Base-by-base conservation (phyloP, 345 rosid species). In the Rhizophora apiculata region DNA sequence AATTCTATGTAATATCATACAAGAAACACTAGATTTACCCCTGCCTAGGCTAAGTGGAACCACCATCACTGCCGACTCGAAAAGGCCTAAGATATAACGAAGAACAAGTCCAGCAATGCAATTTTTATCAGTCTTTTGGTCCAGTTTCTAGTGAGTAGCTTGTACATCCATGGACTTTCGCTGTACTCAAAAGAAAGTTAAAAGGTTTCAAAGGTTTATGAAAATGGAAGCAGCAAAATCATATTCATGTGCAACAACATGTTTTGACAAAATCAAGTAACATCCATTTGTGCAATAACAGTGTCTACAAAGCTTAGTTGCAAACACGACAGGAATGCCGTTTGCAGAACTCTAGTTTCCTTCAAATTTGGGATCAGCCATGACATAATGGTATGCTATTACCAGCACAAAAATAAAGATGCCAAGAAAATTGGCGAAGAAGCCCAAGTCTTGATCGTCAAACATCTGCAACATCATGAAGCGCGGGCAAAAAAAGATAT, bases 321-420 rank as follows among this genome's bases (percentile, higher is more conserved):
- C 32, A 61, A 31, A 63, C n/a, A 62, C 39, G 61, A 9, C 24
- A 60, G 32, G 32, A 59, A 19, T 8, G 30, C 19, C 26, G 4
- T 13, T 3, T 43, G 31, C 26, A 56, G 29, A 56, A 24, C 57
- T 53, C 81, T 72, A 88, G 78, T 82, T 85, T 30, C 83, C 85
- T 80, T 85, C 97, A 64, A 74, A 91, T 77, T 87, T 91, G 13
- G 91, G 91, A 74, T 91, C 97, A 54, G 97, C 97, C 81, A 87
- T 79, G 75, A 91, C 91, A 34, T 78, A 89, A 68, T 91, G 97
- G 68, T 89, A 91, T 7, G 87, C 88, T 30, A 89, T 87, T 7
- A 91, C 90, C 73, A 87, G 78, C 48, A 74, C 79, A 58, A 89
- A 91, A 63, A 89, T 84, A 72, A 86, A 91, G 54, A 87, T 79